Conservation (phyloP, 192 early-diverging fungal species). For the Dispira simplex region DNA sequence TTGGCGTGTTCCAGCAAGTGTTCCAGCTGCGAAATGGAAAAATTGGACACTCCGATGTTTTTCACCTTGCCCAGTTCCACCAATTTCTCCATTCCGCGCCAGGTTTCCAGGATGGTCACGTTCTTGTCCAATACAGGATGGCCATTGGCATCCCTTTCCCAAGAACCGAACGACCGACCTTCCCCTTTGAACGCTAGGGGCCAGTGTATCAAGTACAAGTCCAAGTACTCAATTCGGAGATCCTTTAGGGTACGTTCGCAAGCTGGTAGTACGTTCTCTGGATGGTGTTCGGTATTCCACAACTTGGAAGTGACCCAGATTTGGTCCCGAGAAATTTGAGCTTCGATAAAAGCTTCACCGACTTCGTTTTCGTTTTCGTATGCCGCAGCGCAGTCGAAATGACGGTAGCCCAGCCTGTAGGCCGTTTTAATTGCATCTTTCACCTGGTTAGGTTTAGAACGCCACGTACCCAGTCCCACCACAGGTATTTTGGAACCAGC, state of each 20-base stretch:
- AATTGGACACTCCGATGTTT: constrained; percentile 82
- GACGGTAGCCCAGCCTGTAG: constrained; percentile 48
- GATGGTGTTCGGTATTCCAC: constrained; percentile 46
- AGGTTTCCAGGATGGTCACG: constrained; percentile 54
- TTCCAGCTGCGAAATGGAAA: constrained; percentile 39
- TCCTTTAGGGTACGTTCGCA: constrained; percentile 46
- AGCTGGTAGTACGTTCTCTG: constrained; percentile 41
- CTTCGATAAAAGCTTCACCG: constrained; percentile 51
- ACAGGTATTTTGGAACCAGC: constrained; percentile 46
- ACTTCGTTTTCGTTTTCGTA: constrained; percentile 72
- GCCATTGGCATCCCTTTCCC: constrained; percentile 19
- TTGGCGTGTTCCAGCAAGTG: constrained; percentile 43
- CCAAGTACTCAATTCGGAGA: constrained; percentile 58
- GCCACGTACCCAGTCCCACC: constrained; percentile 51
- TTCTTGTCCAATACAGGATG: constrained; percentile 22
- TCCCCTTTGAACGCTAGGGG: constrained; percentile 38
- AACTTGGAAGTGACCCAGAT: constrained; percentile 72
- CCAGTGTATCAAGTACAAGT: constrained; percentile 80
- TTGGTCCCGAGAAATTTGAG: constrained; percentile 44
- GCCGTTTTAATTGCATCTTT: constrained; percentile 46
- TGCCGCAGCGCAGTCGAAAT: constrained; percentile 50
- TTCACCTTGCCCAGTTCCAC: constrained; percentile 51
- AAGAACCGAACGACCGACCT: neutral
- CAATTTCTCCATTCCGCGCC: constrained; percentile 68
- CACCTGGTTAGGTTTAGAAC: constrained; percentile 31